These are phyloP conservation scores for Elaphomyces granulatus DNA, from an alignment of 495 filamentous ascomycete genomes.

Conservation along the genomic window DNA sequence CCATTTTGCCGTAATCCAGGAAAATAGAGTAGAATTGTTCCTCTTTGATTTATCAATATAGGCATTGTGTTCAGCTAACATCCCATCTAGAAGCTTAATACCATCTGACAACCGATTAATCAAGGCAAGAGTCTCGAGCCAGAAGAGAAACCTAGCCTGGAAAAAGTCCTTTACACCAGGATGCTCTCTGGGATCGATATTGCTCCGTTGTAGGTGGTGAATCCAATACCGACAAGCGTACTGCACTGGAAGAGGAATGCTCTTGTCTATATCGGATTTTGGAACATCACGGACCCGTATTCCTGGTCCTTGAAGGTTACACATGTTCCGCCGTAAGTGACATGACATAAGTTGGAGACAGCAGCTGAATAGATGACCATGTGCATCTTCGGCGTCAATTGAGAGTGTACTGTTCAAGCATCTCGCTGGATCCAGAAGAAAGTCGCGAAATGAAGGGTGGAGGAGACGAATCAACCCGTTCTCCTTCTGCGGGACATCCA, in stretches of 20 bases:
- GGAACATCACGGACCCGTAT: too few species aligned
- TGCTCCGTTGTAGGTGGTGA: constrained; percentile 21
- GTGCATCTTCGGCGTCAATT: constrained; percentile 9
- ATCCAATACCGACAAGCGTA: constrained; percentile 32
- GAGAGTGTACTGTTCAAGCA: constrained; percentile 7
- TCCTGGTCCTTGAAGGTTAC: constrained; percentile 14
- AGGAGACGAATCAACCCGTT: constrained; percentile 1
- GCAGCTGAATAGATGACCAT: too few species aligned
- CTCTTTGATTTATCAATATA: too few species aligned
- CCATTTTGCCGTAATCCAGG: too few species aligned
- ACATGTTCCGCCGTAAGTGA: constrained; percentile 26
- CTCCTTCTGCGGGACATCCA: constrained; percentile 18
- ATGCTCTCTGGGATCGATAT: constrained; percentile 12
- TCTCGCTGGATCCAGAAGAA: constrained; percentile 3
- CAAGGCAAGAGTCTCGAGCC: too few species aligned
- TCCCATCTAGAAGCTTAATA: too few species aligned
- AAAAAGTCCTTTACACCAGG: constrained; percentile 21
- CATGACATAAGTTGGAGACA: constrained; percentile 22
- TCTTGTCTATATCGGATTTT: constrained; percentile 10
- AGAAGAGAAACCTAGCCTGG: constrained; percentile 28
- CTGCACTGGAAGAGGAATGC: too few species aligned
- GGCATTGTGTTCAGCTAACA: too few species aligned
- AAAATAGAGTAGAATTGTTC: too few species aligned
- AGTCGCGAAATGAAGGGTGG: constrained; percentile 6
- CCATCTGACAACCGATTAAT: too few species aligned